phyloP scores from a whole-genome alignment of 73 alveolate genomes.

The Uronychia setigera region DNA sequence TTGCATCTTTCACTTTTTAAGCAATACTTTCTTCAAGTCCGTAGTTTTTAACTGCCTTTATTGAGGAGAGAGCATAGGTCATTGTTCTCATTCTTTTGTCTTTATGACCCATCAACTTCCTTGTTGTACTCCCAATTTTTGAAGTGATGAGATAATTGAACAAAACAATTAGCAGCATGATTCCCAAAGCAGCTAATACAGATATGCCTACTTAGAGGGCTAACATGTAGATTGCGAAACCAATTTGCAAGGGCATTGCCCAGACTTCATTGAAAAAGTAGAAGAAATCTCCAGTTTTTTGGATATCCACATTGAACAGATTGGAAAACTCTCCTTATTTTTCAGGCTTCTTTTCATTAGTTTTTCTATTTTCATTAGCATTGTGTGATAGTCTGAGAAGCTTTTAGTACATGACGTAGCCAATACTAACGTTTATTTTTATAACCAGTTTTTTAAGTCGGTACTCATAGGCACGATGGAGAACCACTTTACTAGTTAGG shows the following conservation, averaged over 20 bases:
- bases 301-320: slow-evolving; percentile 1
- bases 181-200: slow-evolving; percentile 52
- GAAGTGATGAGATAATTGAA: slow-evolving; percentile 55
- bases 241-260: not conserved
- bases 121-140: slow-evolving; percentile 35
- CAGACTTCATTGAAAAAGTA: slow-evolving; percentile 2
- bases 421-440: not conserved
- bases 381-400: not conserved
- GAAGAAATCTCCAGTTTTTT: not conserved
- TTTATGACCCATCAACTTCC: slow-evolving; percentile 71
- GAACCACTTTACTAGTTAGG: too few species aligned
- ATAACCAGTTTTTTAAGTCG: not conserved
- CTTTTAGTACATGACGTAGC: not conserved
- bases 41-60: slow-evolving; percentile 87
- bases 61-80: slow-evolving; percentile 74
- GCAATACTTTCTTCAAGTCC: slow-evolving; percentile 58
- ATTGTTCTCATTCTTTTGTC: slow-evolving; percentile 89
- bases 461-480: too few species aligned
- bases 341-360: not conserved
- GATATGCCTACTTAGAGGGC: not conserved
- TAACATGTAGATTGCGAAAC: not conserved
- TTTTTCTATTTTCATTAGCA: not conserved
- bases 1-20: slow-evolving; percentile 44
- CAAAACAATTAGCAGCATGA: slow-evolving; percentile 30
- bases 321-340: not conserved